Base-by-base conservation (phyloP, 1,284 basidiomycete species). In the Stygiomarasmius scandens region DNA sequence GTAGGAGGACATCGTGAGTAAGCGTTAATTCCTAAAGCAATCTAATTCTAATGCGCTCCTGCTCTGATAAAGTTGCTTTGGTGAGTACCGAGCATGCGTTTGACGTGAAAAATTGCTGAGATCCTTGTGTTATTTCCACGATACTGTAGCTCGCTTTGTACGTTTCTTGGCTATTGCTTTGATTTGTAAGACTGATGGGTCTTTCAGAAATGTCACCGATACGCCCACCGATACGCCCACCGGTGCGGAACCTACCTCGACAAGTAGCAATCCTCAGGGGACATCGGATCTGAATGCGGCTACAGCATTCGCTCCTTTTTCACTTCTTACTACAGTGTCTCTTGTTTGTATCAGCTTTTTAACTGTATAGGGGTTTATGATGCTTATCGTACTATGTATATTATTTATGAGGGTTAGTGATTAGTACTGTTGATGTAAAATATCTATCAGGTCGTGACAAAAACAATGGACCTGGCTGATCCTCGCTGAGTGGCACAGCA, bases 1-100 rank as follows among this genome's bases (percentile, higher is more conserved):
- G 83, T 82, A 1, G 84, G 84, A 20, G 84, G 84, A 38, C 84
- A 87, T 69, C 72, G 52, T 58, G 23, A 43, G 57, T 36, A 23
- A 23, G 16, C 22, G 2, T 8, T 29, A 20, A 27, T 27, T 43
- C 2, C 19, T 51, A 12, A 11, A 34, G 20, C 49, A 20, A 49
- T 23, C 5, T 12, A 10, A 23, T 4, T 4, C 25, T 24, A 23
- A 27, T 23, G 5, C 23, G 25, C 19, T 23, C 19, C 25, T 23
- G 9, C 16, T 27, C 10, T 16, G 16, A 12, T 24, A 19, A 25
- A 55, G 54, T 55, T 24, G 54, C 54, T 50, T 41, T 55, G 34
- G 54, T 55, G 41, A 41, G 38, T n/a, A n/a, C n/a, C n/a, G n/a
- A n/a, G n/a, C n/a, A n/a, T n/a, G n/a, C n/a, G n/a, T n/a, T n/a